phyloP scores from a whole-genome alignment of 495 filamentous ascomycete genomes.

The Penicillium dipodomyicola region DNA sequence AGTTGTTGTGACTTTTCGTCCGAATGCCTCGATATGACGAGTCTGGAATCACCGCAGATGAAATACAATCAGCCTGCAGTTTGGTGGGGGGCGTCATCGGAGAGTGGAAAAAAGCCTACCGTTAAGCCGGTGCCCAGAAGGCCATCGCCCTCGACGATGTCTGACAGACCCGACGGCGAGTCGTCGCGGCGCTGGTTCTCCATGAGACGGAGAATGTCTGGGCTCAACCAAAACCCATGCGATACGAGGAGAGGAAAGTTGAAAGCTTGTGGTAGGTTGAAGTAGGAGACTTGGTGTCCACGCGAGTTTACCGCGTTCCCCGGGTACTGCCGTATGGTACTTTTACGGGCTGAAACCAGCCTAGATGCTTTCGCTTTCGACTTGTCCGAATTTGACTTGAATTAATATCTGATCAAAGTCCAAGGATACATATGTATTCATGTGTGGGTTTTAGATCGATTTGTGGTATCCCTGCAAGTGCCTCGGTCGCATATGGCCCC shows the following conservation, averaged over 20 bases:
- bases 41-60: constrained; percentile 51
- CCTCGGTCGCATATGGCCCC: constrained; percentile 6
- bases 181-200: constrained; percentile 48
- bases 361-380: constrained; percentile 6
- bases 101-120: constrained; percentile 32
- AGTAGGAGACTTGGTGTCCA: constrained; percentile 31
- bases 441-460: neutral
- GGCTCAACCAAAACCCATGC: constrained; percentile 36
- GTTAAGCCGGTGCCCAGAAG: constrained; percentile 54
- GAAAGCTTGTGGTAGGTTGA: constrained; percentile 21
- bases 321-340: constrained; percentile 24
- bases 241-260: constrained; percentile 17
- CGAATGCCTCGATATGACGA: constrained; percentile 86
- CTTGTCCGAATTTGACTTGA: neutral
- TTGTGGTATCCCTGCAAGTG: neutral
- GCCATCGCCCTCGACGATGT: constrained; percentile 48
- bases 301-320: constrained; percentile 43
- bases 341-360: constrained; percentile 17
- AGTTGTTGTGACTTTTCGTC: constrained; percentile 90
- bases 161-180: constrained; percentile 47
- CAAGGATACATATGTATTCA: constrained; percentile 1
- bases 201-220: constrained; percentile 35
- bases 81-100: constrained; percentile 8
- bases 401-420: neutral
- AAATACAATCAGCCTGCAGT: constrained; percentile 8